Evolutionary conservation across 352 stramenopile species (phyloP).

Genomic region (Thraustochytrium aureum): DNA sequence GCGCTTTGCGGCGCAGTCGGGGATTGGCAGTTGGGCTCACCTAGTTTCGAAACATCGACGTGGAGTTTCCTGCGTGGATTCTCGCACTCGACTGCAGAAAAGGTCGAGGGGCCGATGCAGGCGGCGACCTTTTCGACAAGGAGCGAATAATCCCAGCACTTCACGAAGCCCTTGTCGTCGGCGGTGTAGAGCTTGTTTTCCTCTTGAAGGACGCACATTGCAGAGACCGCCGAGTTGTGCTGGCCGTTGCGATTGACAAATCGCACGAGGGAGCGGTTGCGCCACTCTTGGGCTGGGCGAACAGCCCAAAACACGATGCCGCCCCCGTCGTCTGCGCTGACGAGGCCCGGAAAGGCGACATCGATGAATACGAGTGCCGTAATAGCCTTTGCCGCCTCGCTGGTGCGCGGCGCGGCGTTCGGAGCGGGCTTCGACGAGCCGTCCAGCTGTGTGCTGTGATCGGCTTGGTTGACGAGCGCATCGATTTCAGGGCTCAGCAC

Average conservation of each 20-base stretch:
- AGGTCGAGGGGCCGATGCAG: background rate
- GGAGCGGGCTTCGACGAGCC: background rate
- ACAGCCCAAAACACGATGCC: constrained; percentile 74
- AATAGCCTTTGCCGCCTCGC: constrained; percentile 66
- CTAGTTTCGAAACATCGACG: constrained; percentile 62
- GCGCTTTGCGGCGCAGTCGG: background rate
- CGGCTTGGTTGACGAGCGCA: background rate
- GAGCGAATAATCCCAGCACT: constrained; percentile 69
- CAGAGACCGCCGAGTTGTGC: constrained; percentile 41
- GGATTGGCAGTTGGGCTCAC: background rate
- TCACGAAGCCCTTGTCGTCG: constrained; percentile 73
- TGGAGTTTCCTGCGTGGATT: constrained; percentile 72
- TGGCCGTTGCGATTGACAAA: constrained; percentile 51
- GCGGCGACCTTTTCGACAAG: constrained; percentile 61
- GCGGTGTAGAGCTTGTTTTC: constrained; percentile 67
- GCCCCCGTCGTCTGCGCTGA: constrained; percentile 68
- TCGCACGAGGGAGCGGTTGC: constrained; percentile 63
- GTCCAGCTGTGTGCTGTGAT: background rate
- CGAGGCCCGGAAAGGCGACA: constrained; percentile 66
- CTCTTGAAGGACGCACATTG: constrained; percentile 54
- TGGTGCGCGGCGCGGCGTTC: constrained; percentile 63
- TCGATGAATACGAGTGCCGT: constrained; percentile 70
- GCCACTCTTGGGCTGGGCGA: constrained; percentile 66
- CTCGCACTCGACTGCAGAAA: constrained; percentile 64
- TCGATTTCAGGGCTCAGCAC: constrained; percentile 4